Conservation (phyloP, 116 monocot species). For the Trichopus zeylanicus region DNA sequence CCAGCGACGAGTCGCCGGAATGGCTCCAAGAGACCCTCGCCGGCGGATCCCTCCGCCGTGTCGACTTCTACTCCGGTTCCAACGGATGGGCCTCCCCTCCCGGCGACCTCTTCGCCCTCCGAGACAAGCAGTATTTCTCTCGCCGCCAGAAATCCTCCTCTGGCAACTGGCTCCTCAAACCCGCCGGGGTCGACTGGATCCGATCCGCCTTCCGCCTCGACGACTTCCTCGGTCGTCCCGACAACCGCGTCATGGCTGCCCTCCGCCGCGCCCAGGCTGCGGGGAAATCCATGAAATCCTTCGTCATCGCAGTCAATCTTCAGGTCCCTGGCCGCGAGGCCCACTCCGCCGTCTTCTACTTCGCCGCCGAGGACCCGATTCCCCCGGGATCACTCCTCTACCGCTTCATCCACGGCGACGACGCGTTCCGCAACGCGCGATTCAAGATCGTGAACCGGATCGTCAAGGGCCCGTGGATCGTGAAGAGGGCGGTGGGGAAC, state of each 20-base stretch:
- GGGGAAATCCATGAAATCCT: conserved; percentile 35
- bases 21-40: conserved; percentile 54
- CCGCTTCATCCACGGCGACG: conserved; percentile 76
- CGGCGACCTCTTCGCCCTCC: conserved; percentile 65
- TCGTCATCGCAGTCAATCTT: conserved; percentile 68
- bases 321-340: conserved; percentile 85
- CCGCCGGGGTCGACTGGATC: conserved; percentile 98
- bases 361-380: conserved; percentile 74
- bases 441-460: conserved; percentile 95
- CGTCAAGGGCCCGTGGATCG: conserved; percentile 93
- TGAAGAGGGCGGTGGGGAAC: conserved; percentile 75
- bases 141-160: conserved; percentile 56
- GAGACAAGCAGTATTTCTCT: conserved; percentile 44
- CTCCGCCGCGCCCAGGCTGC: conserved; percentile 28
- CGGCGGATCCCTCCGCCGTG: conserved; percentile 67
- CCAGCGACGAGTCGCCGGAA: not conserved
- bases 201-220: conserved; percentile 61
- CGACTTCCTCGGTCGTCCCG: conserved; percentile 66
- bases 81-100: conserved; percentile 98
- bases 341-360: conserved; percentile 91
- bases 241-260: conserved; percentile 53
- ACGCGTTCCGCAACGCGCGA: conserved; percentile 68
- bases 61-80: conserved; percentile 67
- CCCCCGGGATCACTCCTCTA: conserved; percentile 52
- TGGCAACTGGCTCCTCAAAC: conserved; percentile 62